Evolutionary conservation across 2,329 filamentous ascomycete genomes (phyloP).

Genomic region (Sporothrix luriei): DNA sequence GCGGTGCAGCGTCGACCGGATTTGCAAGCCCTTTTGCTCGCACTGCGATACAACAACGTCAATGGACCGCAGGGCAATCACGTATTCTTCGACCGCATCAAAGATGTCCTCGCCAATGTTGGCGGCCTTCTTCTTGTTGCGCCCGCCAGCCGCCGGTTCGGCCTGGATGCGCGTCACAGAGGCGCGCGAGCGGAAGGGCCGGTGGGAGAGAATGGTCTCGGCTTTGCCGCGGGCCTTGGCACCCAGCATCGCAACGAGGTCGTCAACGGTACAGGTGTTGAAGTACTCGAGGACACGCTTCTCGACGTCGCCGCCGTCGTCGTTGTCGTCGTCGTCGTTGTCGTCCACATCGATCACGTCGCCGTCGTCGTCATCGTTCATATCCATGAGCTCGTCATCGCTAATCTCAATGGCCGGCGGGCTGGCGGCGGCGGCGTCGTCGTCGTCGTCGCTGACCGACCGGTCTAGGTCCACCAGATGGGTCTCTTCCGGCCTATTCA

Average conservation of each 20-base stretch:
- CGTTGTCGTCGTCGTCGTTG: slow-evolving; percentile 42
- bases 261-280: slow-evolving; percentile 74
- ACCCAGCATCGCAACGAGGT: slow-evolving; percentile 76
- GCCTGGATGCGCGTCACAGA: slow-evolving; percentile 67
- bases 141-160: slow-evolving; percentile 41
- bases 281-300: slow-evolving; percentile 72
- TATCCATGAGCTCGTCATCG: slow-evolving; percentile 40
- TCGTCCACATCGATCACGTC: slow-evolving; percentile 28
- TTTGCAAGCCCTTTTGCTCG: slow-evolving; percentile 66
- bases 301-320: slow-evolving; percentile 34
- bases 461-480: slow-evolving; percentile 39
- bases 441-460: slow-evolving; percentile 34
- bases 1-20: slow-evolving; percentile 50
- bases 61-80: slow-evolving; percentile 77
- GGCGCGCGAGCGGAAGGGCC: slow-evolving; percentile 71
- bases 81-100: slow-evolving; percentile 66
- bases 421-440: slow-evolving; percentile 12
- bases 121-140: slow-evolving; percentile 51
- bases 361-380: slow-evolving; percentile 41
- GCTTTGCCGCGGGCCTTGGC: slow-evolving; percentile 71
- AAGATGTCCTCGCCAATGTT: slow-evolving; percentile 58
- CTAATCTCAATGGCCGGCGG: slow-evolving; percentile 35
- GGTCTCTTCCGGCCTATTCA: slow-evolving; percentile 35
- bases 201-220: slow-evolving; percentile 67
- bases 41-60: slow-evolving; percentile 79